Evolutionary conservation across 1,284 basidiomycete genomes (phyloP).

Genomic region (Boletellus dicymbophilus): DNA sequence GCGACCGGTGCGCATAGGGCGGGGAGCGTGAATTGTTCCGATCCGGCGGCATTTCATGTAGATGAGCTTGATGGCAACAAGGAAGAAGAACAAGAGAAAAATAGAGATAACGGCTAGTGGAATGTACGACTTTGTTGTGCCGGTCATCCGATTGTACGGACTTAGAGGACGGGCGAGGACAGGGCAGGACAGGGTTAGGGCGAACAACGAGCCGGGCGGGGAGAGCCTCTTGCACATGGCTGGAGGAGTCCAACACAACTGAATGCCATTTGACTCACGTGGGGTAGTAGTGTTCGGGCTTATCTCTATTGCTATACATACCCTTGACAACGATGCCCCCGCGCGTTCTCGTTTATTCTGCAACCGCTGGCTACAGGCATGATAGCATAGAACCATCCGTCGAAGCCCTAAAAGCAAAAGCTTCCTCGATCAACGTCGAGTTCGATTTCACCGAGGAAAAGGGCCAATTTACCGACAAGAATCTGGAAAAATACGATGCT

Average conservation of each 20-base stretch:
- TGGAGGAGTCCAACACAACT: background rate
- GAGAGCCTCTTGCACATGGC: background rate
- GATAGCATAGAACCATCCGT: constrained; percentile 69
- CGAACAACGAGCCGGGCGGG: no score
- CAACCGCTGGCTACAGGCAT: constrained; percentile 53
- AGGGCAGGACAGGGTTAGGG: constrained; percentile 1
- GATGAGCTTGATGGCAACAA: constrained; percentile 24
- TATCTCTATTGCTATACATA: no score
- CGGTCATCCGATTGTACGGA: background rate
- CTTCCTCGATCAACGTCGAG: constrained; percentile 44
- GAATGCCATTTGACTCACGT: no score
- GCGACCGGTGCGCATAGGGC: background rate
- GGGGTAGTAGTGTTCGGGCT: no score
- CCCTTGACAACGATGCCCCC: constrained; percentile 23
- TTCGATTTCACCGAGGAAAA: constrained; percentile 63
- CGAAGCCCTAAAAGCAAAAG: constrained; percentile 46
- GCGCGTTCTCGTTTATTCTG: constrained; percentile 44
- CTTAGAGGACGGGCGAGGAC: constrained; percentile 20
- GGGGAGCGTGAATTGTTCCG: constrained; percentile 22
- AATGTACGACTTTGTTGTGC: constrained; percentile 4
- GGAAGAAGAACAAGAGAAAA: constrained; percentile 20
- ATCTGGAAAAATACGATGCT: constrained; percentile 52
- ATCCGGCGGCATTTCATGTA: constrained; percentile 33
- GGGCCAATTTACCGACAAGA: constrained; percentile 48
- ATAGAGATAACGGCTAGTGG: constrained; percentile 17